Evolutionary conservation across 345 rosid genomes (phyloP), one percentile per base, ranked within the genome.

Genomic region (Euphorbia peplus): DNA sequence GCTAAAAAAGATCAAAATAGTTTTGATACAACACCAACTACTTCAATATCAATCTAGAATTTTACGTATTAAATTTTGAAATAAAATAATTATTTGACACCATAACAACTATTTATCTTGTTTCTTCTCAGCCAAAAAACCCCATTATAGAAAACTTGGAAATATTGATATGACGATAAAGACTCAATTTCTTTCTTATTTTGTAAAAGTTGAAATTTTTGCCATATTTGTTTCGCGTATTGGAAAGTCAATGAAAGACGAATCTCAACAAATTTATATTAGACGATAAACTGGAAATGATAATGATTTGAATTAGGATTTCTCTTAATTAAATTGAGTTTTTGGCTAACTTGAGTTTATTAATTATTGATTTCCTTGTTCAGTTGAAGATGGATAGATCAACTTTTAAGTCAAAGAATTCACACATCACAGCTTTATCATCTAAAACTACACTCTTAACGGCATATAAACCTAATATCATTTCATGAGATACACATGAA

Each of bases 401-500:
- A 32, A 32, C 37, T 32, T 32, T 32, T 32, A 32, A 32, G 37
- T 32, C 37, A 32, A 32, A 32, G 5, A 22, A 28, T 26, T 46
- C 39, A 64, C 32, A 47, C 55, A 21, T 66, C 25, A 16, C 46
- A 59, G 39, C 25, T 1, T 51, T 32, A 15, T 51, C 13, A 51
- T 32, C 21, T 19, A 7, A 15, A 66, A 51, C 48, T 30, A 22
- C 51, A 66, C 21, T 50, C 59, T 66, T 19, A 66, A 66, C 69
- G 47, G 60, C 59, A 32, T 4, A 53, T 22, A 19, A 50, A 32
- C 37, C 58, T n/a, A 50, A 50, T 44, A 18, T 10, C 44, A 12
- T 2, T n/a, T 30, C 60, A 66, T 51, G 59, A 66, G 13, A 51
- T 21, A 30, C 46, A 51, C 59, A 66, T 66, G 69, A 51, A 19